phyloP scores from a whole-genome alignment of 768 basidiomycete species.

The Boletales sp. region DNA sequence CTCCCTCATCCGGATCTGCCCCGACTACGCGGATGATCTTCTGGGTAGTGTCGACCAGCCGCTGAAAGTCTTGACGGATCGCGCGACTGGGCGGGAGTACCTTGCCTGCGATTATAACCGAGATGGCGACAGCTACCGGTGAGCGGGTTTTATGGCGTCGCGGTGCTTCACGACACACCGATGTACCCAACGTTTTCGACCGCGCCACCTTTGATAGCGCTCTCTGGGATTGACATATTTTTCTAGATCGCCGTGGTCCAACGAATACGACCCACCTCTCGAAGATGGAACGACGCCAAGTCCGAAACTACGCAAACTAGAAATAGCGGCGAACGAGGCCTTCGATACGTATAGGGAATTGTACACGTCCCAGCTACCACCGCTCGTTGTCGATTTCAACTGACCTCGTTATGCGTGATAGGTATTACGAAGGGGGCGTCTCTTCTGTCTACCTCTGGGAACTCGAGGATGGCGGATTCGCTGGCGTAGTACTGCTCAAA shows the following conservation, averaged over 20 bases:
- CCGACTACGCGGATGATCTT: slow-evolving; percentile 94
- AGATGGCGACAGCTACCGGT: slow-evolving; percentile 88
- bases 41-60: slow-evolving; percentile 95
- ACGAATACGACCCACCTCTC: slow-evolving; percentile 87
- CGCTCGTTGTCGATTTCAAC: background rate
- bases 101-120: slow-evolving; percentile 92
- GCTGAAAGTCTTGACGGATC: slow-evolving; percentile 76
- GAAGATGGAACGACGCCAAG: slow-evolving; percentile 88
- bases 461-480: slow-evolving; percentile 92
- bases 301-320: slow-evolving; percentile 81
- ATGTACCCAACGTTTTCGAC: background rate
- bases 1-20: slow-evolving; percentile 75
- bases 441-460: slow-evolving; percentile 99
- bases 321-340: slow-evolving; percentile 91
- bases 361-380: slow-evolving; percentile 39
- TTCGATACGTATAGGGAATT: slow-evolving; percentile 98
- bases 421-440: slow-evolving; percentile 98
- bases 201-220: background rate
- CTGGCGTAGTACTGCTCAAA: slow-evolving; percentile 94
- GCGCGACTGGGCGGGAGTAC: slow-evolving; percentile 80
- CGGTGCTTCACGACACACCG: background rate
- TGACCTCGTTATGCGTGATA: slow-evolving; percentile 23
- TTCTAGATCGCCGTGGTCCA: slow-evolving; percentile 94
- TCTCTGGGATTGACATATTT: slow-evolving; percentile 12
- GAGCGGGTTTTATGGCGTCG: background rate